phyloP scores from a whole-genome alignment of 306 rosid species.

The Dryas alaskensis region DNA sequence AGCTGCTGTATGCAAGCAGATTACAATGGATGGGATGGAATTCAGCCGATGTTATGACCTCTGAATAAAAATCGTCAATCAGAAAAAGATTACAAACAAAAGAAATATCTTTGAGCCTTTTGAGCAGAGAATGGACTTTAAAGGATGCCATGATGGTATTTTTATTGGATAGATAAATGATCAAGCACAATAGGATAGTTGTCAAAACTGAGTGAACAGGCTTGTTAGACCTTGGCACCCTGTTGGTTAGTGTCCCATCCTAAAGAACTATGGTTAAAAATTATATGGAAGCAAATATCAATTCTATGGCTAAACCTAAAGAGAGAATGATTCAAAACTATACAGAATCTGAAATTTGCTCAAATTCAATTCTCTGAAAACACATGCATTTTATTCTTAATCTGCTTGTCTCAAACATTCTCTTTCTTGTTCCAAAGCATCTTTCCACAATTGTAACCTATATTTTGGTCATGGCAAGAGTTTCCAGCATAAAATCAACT shows the following conservation, averaged over 20 bases:
- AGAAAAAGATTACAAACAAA: not conserved
- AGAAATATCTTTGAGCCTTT: not conserved
- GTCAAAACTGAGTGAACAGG: not conserved
- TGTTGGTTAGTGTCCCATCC: not conserved
- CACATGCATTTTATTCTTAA: not conserved
- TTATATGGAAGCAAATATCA: not conserved
- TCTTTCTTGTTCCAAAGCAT: not conserved
- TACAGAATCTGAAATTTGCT: not conserved
- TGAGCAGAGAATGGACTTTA: not conserved
- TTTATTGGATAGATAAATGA: not conserved
- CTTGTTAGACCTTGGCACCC: not conserved
- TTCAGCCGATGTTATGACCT: constrained; percentile 72
- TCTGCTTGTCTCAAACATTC: not conserved
- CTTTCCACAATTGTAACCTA: not conserved
- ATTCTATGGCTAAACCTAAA: not conserved
- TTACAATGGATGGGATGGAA: constrained; percentile 78
- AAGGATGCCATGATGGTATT: not conserved
- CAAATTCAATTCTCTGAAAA: not conserved
- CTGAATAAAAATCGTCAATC: constrained; percentile 34
- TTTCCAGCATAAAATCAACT: not conserved
- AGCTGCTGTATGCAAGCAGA: constrained; percentile 71
- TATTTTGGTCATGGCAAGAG: not conserved
- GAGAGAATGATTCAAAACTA: not conserved
- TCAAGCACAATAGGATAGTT: not conserved
- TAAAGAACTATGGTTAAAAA: not conserved